Percentiles rank a stretch among this genome's conserved stretches.
phyloP scores from a whole-genome alignment of 345 rosid genomes.

The Eucalyptus erythrocorys region DNA sequence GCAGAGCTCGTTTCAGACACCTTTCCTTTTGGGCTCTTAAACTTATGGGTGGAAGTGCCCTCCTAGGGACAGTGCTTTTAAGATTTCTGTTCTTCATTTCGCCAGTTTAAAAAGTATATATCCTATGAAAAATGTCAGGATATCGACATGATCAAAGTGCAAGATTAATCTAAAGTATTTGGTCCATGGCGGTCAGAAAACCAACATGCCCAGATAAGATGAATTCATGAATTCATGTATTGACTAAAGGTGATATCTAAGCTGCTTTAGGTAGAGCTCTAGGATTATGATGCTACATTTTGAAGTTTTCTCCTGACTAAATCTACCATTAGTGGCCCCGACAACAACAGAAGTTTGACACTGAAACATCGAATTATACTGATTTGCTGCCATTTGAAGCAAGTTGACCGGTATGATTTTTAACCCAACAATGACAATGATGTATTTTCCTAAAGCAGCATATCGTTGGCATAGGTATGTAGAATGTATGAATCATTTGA shows the following conservation, averaged over 20 bases:
- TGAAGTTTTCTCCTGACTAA: not conserved
- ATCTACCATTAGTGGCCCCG: not conserved
- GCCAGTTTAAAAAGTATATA: not conserved
- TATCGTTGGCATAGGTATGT: not conserved
- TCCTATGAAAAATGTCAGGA: not conserved
- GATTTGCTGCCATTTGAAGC: not conserved
- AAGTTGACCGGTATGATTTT: not conserved
- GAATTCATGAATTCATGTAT: not conserved
- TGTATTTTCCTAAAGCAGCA: not conserved
- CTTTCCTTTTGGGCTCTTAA: not conserved
- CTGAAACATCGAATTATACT: not conserved
- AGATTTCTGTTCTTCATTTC: not conserved
- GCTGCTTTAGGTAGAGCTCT: not conserved
- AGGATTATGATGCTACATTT: not conserved
- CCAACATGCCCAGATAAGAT: not conserved
- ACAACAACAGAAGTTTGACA: not conserved
- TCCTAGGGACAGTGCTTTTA: not conserved
- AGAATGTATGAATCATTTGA: not conserved
- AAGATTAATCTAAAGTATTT: not conserved
- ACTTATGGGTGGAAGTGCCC: not conserved
- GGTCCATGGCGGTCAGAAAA: not conserved
- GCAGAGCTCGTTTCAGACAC: not conserved
- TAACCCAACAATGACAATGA: not conserved
- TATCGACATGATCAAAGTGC: not conserved
- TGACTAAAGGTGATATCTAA: not conserved